phyloP scores from a whole-genome alignment of 2,329 filamentous ascomycete genomes.

The Pleurostoma richardsiae region DNA sequence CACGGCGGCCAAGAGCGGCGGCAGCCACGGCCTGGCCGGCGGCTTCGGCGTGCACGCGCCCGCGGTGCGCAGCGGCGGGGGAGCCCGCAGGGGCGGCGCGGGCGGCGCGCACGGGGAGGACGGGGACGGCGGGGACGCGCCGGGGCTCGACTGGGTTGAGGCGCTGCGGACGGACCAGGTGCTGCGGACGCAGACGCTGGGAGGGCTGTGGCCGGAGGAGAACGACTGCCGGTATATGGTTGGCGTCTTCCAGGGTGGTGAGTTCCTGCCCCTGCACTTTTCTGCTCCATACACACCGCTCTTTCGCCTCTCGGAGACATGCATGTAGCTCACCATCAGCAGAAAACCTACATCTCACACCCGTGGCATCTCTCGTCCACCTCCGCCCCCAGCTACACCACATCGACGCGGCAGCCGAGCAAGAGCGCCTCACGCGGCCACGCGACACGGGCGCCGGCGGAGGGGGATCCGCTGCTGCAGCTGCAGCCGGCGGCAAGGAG shows the following conservation, averaged over 20 bases:
- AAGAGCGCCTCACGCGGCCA: slow-evolving; percentile 48
- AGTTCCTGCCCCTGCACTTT: slow-evolving; percentile 20
- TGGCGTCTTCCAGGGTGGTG: slow-evolving; percentile 81
- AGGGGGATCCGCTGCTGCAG: slow-evolving; percentile 18
- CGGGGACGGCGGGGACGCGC: slow-evolving; percentile 33
- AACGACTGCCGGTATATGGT: slow-evolving; percentile 83
- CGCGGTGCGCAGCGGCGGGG: slow-evolving; percentile 22
- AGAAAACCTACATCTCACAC: slow-evolving; percentile 85
- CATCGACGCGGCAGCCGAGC: slow-evolving; percentile 76
- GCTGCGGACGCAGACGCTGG: slow-evolving; percentile 75
- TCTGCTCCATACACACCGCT: neutral
- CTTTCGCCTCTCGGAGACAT: neutral
- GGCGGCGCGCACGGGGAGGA: slow-evolving; percentile 25
- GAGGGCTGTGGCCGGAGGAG: slow-evolving; percentile 69
- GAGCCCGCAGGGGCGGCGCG: slow-evolving; percentile 29
- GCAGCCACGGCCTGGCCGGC: slow-evolving; percentile 65
- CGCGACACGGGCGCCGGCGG: slow-evolving; percentile 30
- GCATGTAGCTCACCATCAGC: neutral
- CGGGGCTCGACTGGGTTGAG: slow-evolving; percentile 56
- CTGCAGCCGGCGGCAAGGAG: slow-evolving; percentile 14
- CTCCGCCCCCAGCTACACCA: slow-evolving; percentile 91
- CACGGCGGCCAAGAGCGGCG: slow-evolving; percentile 53
- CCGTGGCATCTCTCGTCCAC: slow-evolving; percentile 76
- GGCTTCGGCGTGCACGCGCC: slow-evolving; percentile 63
- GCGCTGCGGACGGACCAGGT: slow-evolving; percentile 67